Evolutionary conservation across 2,329 filamentous ascomycete species (phyloP).

Genomic region (Trichoderma pleuroti): DNA sequence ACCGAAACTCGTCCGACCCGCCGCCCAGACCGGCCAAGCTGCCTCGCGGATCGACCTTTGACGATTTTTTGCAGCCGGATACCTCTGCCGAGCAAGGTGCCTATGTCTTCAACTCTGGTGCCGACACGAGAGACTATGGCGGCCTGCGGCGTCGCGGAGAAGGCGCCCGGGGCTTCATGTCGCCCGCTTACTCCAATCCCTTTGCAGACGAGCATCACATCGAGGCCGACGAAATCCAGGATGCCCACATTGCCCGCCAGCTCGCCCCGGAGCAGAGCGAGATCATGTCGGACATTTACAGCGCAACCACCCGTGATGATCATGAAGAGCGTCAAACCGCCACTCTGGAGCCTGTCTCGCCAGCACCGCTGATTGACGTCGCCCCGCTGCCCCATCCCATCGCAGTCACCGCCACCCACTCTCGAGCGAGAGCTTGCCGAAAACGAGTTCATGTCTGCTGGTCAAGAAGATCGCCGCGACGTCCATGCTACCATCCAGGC

Average conservation of each 20-base stretch:
- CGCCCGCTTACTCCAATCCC: slow-evolving; percentile 53
- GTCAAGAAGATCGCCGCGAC: slow-evolving; percentile 44
- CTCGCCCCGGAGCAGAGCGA: slow-evolving; percentile 47
- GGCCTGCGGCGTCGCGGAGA: slow-evolving; percentile 49
- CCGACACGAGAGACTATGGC: slow-evolving; percentile 43
- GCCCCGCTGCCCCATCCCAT: slow-evolving; percentile 22
- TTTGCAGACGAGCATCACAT: slow-evolving; percentile 57
- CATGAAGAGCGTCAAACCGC: slow-evolving; percentile 25
- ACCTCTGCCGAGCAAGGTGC: slow-evolving; percentile 50
- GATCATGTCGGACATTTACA: slow-evolving; percentile 53
- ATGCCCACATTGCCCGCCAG: slow-evolving; percentile 37
- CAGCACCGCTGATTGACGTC: slow-evolving; percentile 33
- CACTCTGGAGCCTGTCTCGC: slow-evolving; percentile 24
- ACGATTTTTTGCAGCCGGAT: slow-evolving; percentile 56
- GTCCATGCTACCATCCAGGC: slow-evolving; percentile 61
- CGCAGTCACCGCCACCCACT: slow-evolving; percentile 25
- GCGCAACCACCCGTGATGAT: slow-evolving; percentile 47
- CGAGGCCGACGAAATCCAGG: slow-evolving; percentile 43
- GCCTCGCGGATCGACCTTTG: slow-evolving; percentile 47
- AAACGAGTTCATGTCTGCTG: slow-evolving; percentile 52
- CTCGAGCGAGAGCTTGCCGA: slow-evolving; percentile 37
- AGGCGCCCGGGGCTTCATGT: slow-evolving; percentile 43
- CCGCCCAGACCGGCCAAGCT: slow-evolving; percentile 16
- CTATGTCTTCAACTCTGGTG: slow-evolving; percentile 56
- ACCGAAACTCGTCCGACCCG: neutral